Evolutionary conservation across 169 alveolate species (phyloP).

Genomic region (Plasmodium sp.): DNA sequence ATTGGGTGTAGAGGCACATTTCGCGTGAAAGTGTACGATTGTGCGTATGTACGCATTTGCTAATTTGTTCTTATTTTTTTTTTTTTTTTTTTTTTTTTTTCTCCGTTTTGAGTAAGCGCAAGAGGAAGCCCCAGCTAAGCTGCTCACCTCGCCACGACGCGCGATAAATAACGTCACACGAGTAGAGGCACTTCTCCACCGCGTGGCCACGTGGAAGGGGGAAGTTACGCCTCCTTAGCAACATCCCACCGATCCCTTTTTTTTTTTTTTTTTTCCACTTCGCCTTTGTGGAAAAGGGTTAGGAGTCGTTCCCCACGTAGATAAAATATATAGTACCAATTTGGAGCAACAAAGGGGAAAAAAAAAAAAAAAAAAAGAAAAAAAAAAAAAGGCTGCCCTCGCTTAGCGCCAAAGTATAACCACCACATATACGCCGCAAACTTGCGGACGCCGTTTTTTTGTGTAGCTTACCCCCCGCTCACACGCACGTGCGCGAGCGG

Average conservation of each 20-base stretch:
- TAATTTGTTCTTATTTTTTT: not conserved
- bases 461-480: not conserved
- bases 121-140: not conserved
- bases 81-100: conserved; percentile 9
- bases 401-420: not conserved
- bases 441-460: not conserved
- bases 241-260: not conserved
- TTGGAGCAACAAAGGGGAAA: not conserved
- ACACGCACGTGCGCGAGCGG: not conserved
- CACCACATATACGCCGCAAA: not conserved
- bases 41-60: not conserved
- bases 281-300: not conserved
- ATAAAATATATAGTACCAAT: not conserved
- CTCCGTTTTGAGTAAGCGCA: not conserved
- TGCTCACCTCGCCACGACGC: not conserved
- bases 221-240: not conserved
- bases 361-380: not conserved
- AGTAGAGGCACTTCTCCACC: not conserved
- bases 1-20: not conserved
- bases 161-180: not conserved
- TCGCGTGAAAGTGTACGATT: not conserved
- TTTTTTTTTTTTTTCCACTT: not conserved
- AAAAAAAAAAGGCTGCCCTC: not conserved
- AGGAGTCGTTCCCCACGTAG: not conserved
- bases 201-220: not conserved